Conservation (phyloP, 148 eudicot species). For the Euryodendron excelsum region DNA sequence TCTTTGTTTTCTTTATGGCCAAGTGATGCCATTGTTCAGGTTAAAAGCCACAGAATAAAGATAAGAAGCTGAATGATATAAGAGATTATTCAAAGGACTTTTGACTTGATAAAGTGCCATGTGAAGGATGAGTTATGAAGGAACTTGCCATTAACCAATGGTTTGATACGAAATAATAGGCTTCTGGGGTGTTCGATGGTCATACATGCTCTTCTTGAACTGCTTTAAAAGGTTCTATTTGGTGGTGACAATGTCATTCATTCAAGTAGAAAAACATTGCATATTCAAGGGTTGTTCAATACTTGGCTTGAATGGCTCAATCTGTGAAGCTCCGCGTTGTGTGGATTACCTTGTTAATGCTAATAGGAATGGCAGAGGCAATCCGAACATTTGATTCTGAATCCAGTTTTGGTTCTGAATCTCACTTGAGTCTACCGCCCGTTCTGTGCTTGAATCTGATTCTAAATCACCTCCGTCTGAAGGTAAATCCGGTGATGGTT, state of each 20-base stretch:
- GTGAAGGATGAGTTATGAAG: constrained; percentile 11
- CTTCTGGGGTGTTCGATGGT: too few relatives aligned
- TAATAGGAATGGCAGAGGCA: too few relatives aligned
- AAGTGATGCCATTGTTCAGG: neutral
- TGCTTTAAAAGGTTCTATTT: neutral
- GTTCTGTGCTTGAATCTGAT: too few relatives aligned
- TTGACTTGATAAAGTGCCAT: constrained; percentile 11
- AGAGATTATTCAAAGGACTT: neutral
- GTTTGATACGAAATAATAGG: neutral
- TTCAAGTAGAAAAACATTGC: neutral
- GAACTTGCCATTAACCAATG: neutral
- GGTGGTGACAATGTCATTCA: neutral
- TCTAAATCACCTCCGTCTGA: too few relatives aligned
- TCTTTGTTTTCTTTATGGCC: neutral
- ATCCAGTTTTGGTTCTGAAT: too few relatives aligned
- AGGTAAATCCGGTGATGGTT: too few relatives aligned
- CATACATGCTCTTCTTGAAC: neutral
- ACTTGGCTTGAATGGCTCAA: constrained; percentile 25
- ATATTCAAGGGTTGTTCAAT: neutral
- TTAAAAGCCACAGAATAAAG: neutral
- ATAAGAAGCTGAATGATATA: neutral
- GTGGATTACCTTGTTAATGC: constrained; percentile 24
- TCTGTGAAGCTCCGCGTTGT: constrained; percentile 29
- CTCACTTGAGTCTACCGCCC: too few relatives aligned
- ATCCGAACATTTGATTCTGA: too few relatives aligned